Evolutionary conservation across 108 stramenopile genomes (phyloP), one percentile per base, ranked within the genome.

Genomic region (Schizochytrium sp.): DNA sequence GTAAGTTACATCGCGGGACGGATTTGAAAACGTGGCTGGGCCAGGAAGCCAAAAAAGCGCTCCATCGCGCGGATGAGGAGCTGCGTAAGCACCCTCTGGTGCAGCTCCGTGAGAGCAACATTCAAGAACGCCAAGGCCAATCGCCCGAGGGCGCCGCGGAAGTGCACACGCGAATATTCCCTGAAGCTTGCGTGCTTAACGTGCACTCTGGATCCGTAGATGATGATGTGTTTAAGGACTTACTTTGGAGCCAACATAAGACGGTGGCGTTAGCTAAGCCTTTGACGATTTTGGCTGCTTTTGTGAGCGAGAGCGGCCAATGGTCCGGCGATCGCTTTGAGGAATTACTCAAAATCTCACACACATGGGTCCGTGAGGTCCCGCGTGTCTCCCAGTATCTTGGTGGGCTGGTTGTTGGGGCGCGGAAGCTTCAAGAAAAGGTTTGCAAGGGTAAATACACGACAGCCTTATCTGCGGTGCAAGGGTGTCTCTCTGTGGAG

Each of bases 291-390:
- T 53, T 83, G 15, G 76, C 15, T 10, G 76, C 76, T 10, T 83
- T 83, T 83, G 76, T 2, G 5, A 42, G 2, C 28, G 76, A 56
- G 76, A 1, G 76, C 5, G 76, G 76, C 76, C 15, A 56, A 42
- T 83, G 76, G 76, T 83, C 45, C 5, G 76, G 76, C 10, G 76
- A 46, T 42, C 76, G 76, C 10, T 83, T 83, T 53, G 76, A 83
- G 55, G 76, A 83, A 28, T 83, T 83, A 2, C 76, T 83, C 76
- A 83, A 83, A 42, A 8, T 55, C 10, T 53, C 55, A 1, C 76
- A 47, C 28, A 1, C 76, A 53, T 83, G 76, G 76, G 76, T 53
- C 28, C 76, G 76, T 28, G 76, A 83, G 28, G 28, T 83, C 5
- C 76, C 76, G 28, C 76, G 76, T 3, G 76, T 83, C 17, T 83